Percentiles rank a stretch among this genome's conserved stretches.
Evolutionary conservation across 441 rosid genomes (phyloP).

Genomic region (Mallotus repandus): DNA sequence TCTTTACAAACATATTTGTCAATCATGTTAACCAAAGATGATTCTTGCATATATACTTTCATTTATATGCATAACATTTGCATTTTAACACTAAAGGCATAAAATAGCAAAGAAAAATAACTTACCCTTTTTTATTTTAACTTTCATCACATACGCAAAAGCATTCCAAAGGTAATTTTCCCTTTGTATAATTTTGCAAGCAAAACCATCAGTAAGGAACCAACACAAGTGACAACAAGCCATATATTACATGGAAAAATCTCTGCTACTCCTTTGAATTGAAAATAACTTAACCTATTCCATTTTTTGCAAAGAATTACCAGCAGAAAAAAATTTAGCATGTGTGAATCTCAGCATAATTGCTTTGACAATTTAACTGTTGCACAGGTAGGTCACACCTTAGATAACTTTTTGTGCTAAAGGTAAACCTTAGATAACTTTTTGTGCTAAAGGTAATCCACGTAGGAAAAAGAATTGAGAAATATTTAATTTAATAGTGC

Average conservation of each 20-base stretch:
- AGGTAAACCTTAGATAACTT: too few relatives aligned
- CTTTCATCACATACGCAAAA: background rate
- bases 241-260: background rate
- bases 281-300: background rate
- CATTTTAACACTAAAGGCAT: background rate
- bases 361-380: background rate
- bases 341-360: background rate
- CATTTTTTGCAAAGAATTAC: background rate
- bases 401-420: background rate
- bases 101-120: background rate
- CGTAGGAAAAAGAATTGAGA: background rate
- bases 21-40: conserved; percentile 2
- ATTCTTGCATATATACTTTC: background rate
- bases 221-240: background rate
- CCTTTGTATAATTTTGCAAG: background rate
- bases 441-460: too few relatives aligned
- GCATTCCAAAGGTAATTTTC: background rate
- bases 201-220: background rate
- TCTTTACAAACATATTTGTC: background rate
- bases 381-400: background rate
- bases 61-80: background rate
- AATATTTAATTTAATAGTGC: too few relatives aligned
- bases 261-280: background rate
- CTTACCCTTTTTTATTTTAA: background rate
- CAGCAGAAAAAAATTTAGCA: background rate